Conservation (phyloP, 768 basidiomycete species). For the Hortiboletus campestris region DNA sequence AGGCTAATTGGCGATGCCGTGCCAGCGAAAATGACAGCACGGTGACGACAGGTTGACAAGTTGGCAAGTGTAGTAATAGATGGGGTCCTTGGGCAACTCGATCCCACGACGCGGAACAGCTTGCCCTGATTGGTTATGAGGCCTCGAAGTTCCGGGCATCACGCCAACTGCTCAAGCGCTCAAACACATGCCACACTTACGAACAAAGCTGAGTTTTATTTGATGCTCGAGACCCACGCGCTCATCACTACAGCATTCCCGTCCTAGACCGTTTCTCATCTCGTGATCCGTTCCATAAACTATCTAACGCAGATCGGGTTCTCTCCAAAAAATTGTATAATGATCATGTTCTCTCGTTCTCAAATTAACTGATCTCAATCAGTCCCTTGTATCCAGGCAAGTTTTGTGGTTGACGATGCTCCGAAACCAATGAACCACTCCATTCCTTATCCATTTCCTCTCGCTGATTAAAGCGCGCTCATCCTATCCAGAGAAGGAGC, state of each 20-base stretch:
- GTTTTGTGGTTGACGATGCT: not conserved
- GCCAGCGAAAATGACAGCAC: not conserved
- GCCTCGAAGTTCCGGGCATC: not conserved
- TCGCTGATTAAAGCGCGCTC: slow-evolving; percentile 1
- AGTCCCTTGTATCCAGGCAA: not conserved
- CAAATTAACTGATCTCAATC: not conserved
- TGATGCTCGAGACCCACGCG: not conserved
- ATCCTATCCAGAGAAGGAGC: not conserved
- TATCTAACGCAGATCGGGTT: not conserved
- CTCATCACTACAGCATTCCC: not conserved
- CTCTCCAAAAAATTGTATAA: not conserved
- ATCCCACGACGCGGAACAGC: slow-evolving; percentile 21
- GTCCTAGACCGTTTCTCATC: not conserved
- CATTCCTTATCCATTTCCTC: not conserved
- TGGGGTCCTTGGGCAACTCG: not conserved
- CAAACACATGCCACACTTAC: too few species aligned
- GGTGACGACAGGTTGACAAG: not conserved
- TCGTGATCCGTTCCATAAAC: not conserved
- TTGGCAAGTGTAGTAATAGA: not conserved
- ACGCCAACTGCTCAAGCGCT: not conserved
- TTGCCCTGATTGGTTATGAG: not conserved
- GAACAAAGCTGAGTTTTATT: slow-evolving; percentile 3
- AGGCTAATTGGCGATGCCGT: slow-evolving; percentile 1
- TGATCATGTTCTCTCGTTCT: not conserved
- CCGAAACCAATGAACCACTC: not conserved